Percentiles rank a stretch among this genome's conserved stretches.
Evolutionary conservation across 805 yeast species (phyloP).

Genomic region (Candida chilensis): DNA sequence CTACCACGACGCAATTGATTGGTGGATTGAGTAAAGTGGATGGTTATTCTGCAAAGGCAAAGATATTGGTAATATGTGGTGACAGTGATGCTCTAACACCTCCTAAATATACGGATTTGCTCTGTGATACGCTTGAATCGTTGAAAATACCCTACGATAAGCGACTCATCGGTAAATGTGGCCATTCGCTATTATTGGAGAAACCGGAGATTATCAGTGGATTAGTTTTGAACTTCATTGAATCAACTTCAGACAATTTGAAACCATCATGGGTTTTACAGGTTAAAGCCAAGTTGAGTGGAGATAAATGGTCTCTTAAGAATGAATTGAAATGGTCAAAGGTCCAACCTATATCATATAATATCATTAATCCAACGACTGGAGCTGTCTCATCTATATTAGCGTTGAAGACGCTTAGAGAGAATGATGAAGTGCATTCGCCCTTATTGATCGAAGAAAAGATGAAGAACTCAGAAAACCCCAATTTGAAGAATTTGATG

Average conservation of each 20-base stretch:
- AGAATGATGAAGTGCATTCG: conserved; percentile 51
- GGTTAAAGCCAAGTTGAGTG: conserved; percentile 50
- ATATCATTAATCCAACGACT: conserved; percentile 18
- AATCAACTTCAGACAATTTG: conserved; percentile 39
- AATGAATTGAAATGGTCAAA: conserved; percentile 67
- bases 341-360: conserved; percentile 39
- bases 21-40: conserved; percentile 23
- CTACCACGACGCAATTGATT: conserved; percentile 32
- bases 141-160: conserved; percentile 19
- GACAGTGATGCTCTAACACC: conserved; percentile 50
- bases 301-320: conserved; percentile 74
- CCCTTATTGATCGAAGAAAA: conserved; percentile 42
- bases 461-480: conserved; percentile 24
- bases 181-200: conserved; percentile 57
- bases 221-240: conserved; percentile 47
- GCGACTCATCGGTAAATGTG: conserved; percentile 39
- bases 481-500: conserved; percentile 16
- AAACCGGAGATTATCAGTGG: conserved; percentile 61
- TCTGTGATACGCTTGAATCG: conserved; percentile 15
- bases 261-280: conserved; percentile 66
- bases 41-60: conserved; percentile 21
- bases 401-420: conserved; percentile 71
- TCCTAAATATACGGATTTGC: conserved; percentile 17
- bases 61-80: conserved; percentile 53
- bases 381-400: conserved; percentile 36